A percentile compares a stretch with the other conserved stretches of the same genome.
Conservation (phyloP, 768 basidiomycete species). For the Boletus pseudopeckii region DNA sequence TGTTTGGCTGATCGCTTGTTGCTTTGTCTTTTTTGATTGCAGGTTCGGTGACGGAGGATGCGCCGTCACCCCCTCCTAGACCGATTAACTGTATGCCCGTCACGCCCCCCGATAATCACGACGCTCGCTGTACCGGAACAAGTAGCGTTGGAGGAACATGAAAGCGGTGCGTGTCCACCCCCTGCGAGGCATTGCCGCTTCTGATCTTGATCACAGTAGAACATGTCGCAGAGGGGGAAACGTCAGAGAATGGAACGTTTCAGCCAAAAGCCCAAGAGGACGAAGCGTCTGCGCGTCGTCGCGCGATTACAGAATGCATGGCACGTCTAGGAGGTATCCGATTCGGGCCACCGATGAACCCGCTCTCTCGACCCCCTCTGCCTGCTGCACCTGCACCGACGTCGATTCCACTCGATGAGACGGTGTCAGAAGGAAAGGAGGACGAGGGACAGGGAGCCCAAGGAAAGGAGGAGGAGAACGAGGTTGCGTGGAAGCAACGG, state of each 20-base stretch:
- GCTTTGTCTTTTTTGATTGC: neutral
- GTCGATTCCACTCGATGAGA: constrained; percentile 27
- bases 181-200: neutral
- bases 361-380: constrained; percentile 38
- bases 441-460: constrained; percentile 14
- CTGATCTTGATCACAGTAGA: constrained; percentile 4
- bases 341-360: constrained; percentile 61
- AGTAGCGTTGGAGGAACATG: neutral
- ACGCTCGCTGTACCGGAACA: constrained; percentile 10
- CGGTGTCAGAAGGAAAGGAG: constrained; percentile 16
- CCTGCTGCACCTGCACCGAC: constrained; percentile 38
- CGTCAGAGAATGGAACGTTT: neutral
- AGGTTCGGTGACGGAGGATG: constrained; percentile 16
- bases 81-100: constrained; percentile 10
- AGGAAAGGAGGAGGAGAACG: constrained; percentile 39
- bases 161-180: constrained; percentile 4
- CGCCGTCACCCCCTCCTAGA: constrained; percentile 9
- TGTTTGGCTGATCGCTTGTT: constrained; percentile 1
- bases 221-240: constrained; percentile 10
- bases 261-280: constrained; percentile 34
- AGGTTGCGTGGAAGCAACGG: constrained; percentile 46
- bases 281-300: constrained; percentile 51
- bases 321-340: constrained; percentile 84
- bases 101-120: constrained; percentile 27
- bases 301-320: constrained; percentile 89